These are phyloP conservation scores for Diaporthe sp. DNA, from an alignment of 2,329 filamentous ascomycete species.

Conservation along the genomic window DNA sequence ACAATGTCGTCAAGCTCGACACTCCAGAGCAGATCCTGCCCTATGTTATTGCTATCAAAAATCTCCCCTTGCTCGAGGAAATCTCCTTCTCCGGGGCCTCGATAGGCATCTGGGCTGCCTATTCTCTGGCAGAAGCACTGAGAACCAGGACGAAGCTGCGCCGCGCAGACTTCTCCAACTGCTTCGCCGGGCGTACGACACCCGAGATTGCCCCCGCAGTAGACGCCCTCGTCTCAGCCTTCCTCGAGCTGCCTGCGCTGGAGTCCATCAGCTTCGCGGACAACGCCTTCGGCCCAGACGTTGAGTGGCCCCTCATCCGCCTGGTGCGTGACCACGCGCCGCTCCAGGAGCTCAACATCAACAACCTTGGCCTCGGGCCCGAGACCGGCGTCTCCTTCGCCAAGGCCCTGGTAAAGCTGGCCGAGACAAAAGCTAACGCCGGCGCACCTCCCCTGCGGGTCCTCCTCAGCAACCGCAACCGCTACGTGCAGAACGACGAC, in stretches of 20 bases:
- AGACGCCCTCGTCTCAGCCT: background rate
- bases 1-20: background rate
- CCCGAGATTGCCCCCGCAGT: background rate
- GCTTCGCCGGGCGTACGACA: background rate
- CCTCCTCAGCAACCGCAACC: background rate
- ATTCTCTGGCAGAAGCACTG: background rate
- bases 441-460: background rate
- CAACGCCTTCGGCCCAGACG: constrained; percentile 7
- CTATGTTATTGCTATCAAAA: background rate
- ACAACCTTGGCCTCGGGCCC: background rate
- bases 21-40: constrained; percentile 1
- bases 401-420: background rate
- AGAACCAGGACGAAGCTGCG: constrained; percentile 13
- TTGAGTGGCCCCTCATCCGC: background rate
- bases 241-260: background rate
- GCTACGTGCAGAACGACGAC: background rate
- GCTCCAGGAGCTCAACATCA: background rate
- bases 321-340: background rate
- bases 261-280: background rate
- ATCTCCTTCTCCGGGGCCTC: background rate
- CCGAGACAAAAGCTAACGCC: background rate
- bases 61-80: background rate
- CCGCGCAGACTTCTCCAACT: constrained; percentile 7
- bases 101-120: constrained; percentile 4
- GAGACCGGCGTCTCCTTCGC: background rate